A percentile compares a stretch with the other conserved stretches of the same genome.
Evolutionary conservation across 2,329 filamentous ascomycete species (phyloP).

Genomic region (Septoria linicola): DNA sequence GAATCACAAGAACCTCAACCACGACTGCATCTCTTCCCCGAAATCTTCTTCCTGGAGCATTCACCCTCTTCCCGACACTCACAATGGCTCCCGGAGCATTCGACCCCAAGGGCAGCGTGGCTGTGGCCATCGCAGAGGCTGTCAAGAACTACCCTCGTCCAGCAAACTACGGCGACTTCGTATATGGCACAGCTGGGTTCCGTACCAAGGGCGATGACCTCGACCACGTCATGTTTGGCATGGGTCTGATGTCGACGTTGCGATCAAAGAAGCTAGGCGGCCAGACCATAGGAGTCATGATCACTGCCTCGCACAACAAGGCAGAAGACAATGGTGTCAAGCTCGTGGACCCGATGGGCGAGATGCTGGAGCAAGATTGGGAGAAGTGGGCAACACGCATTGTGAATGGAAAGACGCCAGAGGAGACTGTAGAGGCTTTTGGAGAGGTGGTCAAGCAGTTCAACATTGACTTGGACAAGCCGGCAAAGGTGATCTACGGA

Average conservation of each 20-base stretch:
- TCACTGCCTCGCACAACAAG: constrained; percentile 91
- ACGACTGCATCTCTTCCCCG: not conserved
- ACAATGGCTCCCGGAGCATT: constrained; percentile 21
- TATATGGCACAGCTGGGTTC: constrained; percentile 64
- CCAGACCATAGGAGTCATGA: constrained; percentile 93
- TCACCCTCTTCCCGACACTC: not conserved
- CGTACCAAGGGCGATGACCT: constrained; percentile 76
- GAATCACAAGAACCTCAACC: not conserved
- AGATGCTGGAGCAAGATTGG: constrained; percentile 95
- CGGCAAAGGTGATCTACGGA: constrained; percentile 82
- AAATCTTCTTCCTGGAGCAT: too few relatives aligned
- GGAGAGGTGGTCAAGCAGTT: constrained; percentile 70
- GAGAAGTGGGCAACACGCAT: constrained; percentile 83
- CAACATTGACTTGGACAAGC: constrained; percentile 66
- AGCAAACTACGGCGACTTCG: constrained; percentile 42
- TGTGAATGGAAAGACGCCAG: constrained; percentile 77
- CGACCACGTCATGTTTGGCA: constrained; percentile 87
- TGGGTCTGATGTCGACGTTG: constrained; percentile 83
- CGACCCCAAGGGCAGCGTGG: constrained; percentile 18
- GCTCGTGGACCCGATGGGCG: constrained; percentile 94
- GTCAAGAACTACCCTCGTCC: constrained; percentile 38
- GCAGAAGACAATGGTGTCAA: constrained; percentile 90
- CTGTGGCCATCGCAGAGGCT: constrained; percentile 33
- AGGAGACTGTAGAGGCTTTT: constrained; percentile 74
- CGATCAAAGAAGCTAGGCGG: constrained; percentile 86